Base-by-base conservation (phyloP, 768 basidiomycete species). In the Suillus subluteus region DNA sequence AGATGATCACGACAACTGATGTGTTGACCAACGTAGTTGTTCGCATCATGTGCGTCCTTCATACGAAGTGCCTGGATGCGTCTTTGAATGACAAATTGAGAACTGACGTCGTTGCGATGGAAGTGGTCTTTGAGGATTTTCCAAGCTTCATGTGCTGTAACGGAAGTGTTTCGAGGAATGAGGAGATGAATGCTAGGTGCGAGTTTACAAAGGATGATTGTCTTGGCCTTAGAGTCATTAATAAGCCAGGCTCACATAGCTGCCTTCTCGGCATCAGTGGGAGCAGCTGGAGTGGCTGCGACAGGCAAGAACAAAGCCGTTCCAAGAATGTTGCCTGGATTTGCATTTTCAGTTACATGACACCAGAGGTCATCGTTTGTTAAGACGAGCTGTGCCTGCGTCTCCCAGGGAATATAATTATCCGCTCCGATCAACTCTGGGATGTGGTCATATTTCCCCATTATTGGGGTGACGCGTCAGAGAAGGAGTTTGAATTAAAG, bases 391-490 rank as follows among this genome's bases (percentile, higher is more conserved):
- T 12, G 56, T 13, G 65, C 66, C 7, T 70, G 63, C 2, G 8
- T 8, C 5, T 9, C 0, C 70, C 58, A 71, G 9, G 50, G 44
- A 0, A 23, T 6, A 13, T 64, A 70, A 5, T 50, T 68, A 0
- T 65, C 64, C 0, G 52, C 8, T 1, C 69, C 65, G 0, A 12
- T 65, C 1, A 70, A 21, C 6, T 70, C 52, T 4, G 61, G 62
- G 12, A 71, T 71, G 6, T 71, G 66, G 16, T 71, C 59, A 4
- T 54, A 65, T 62, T 71, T 71, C 1, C 30, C 62, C 38, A 62
- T 68, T 18, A 18, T 38, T 11, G 9, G 11, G 32, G 9, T 9
- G 13, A 50, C 23, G 2, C 6, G 23, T 50, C 23, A 50, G 48
- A 50, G 48, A 12, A 26, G 11, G n/a, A 50, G 23, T 4, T 26